A percentile compares a stretch with the other conserved stretches of the same genome.
phyloP scores from a whole-genome alignment of 2,329 filamentous ascomycete species.

The Fusarium algeriense region DNA sequence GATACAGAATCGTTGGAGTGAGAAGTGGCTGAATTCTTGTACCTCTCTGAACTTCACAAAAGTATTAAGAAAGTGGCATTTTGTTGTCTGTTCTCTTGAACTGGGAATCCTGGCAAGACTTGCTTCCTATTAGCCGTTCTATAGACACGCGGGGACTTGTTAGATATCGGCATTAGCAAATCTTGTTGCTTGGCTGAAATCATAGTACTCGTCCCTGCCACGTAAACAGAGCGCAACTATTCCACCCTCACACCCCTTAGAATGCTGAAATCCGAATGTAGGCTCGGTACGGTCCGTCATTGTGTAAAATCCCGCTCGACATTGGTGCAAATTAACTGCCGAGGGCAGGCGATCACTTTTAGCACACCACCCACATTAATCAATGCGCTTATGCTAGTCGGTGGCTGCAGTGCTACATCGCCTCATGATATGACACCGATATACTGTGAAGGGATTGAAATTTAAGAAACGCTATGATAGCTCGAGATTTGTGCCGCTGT shows the following conservation, averaged over 20 bases:
- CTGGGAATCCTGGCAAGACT: no score
- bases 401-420: neutral
- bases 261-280: neutral
- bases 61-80: no score
- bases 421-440: neutral
- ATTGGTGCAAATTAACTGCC: neutral
- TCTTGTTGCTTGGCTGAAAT: neutral
- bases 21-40: no score
- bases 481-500: fast-evolving
- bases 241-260: neutral
- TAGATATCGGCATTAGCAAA: neutral
- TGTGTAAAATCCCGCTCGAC: neutral
- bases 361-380: no score
- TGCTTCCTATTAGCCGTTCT: neutral
- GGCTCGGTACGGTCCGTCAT: neutral
- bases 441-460: neutral
- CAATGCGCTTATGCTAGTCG: neutral
- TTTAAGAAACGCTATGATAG: neutral
- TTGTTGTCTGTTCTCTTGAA: no score
- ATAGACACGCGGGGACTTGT: neutral
- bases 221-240: neutral
- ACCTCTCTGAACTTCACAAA: no score
- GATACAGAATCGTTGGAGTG: no score
- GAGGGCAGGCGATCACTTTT: neutral
- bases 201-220: neutral